Evolutionary conservation across 805 yeast species (phyloP), one percentile per base, ranked within the genome.

Genomic region (Candida silvicultrix): DNA sequence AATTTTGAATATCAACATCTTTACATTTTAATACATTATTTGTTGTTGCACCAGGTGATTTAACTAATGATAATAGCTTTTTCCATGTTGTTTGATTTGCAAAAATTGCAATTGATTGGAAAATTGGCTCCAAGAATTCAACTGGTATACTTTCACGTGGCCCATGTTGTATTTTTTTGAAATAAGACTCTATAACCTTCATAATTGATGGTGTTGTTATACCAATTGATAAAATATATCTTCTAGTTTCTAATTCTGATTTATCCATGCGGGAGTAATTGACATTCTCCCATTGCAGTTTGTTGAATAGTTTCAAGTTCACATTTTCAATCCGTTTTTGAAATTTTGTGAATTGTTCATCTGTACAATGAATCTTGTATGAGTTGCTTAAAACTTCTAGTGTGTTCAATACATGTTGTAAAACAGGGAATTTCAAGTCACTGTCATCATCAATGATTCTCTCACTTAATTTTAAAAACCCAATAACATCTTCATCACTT

Each of bases 1-100:
- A 68, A 3, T 78, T 73, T 58, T 81, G 84, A 23, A 83, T 60
- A 16, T 76, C 77, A 12, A 51, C 36, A 20, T 46, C 40, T 2
- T 54, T 45, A 6, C 60, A 56, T n/a, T 54, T 54, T 31, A 50
- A 48, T 14, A 64, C 49, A 46, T 65, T 58, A 11, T 63, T 64
- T 11, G 66, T 65, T 5, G 78, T 71, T 2, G 70, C 69, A 39
- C 72, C 68, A 7, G 81, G 69, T 46, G 71, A 71, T 50, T 78
- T 79, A 12, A 73, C 75, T 18, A 82, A 58, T 29, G 77, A 78
- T 31, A 74, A 62, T 6, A 81, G 63, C 52, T 76, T 81, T 60
- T 83, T 83, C 72, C 81, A 83, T 34, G 78, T 81, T 51, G 77
- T 62, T 11, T 58, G 53, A 20, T 57, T 75, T 34, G 65, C 64